phyloP scores from a whole-genome alignment of 2,329 filamentous ascomycete genomes.

The Diaporthe ilicicola region DNA sequence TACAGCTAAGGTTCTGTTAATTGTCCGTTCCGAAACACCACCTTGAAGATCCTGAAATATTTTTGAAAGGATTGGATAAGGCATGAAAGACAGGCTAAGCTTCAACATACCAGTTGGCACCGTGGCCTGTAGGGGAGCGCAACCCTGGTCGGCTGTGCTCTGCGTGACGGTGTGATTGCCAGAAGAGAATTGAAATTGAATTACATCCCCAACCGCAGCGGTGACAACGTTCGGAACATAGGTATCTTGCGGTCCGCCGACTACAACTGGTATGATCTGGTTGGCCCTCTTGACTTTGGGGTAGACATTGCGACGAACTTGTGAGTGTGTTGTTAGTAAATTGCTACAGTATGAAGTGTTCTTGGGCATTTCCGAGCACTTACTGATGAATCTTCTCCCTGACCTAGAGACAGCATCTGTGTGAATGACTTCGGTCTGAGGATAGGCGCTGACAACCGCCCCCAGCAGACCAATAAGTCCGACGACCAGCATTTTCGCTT shows the following conservation, averaged over 20 bases:
- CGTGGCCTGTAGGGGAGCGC: conserved; percentile 47
- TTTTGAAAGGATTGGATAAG: not conserved
- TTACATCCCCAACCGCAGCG: conserved; percentile 35
- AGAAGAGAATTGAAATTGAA: conserved; percentile 40
- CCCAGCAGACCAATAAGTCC: not conserved
- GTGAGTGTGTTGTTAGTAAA: not conserved
- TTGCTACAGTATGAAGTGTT: not conserved
- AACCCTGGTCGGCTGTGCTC: conserved; percentile 45
- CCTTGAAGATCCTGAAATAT: too few species aligned
- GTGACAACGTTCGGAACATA: conserved; percentile 35
- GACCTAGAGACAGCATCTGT: conserved; percentile 14
- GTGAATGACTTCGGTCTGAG: conserved; percentile 4
- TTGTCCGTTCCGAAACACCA: not conserved
- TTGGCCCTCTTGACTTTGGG: conserved; percentile 20
- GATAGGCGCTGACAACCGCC: conserved; percentile 1
- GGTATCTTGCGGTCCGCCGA: conserved; percentile 33
- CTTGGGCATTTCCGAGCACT: not conserved
- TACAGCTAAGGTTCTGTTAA: conserved; percentile 38
- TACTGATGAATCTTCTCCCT: conserved; percentile 12
- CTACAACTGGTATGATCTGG: conserved; percentile 33
- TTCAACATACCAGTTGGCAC: not conserved
- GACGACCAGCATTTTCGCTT: not conserved
- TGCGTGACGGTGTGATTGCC: conserved; percentile 48
- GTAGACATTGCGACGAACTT: conserved; percentile 12
- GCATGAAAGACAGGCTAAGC: not conserved